Evolutionary conservation across 2,329 filamentous ascomycete genomes (phyloP), one percentile per base, ranked within the genome.

Genomic region (Davidsoniella eucalypti): DNA sequence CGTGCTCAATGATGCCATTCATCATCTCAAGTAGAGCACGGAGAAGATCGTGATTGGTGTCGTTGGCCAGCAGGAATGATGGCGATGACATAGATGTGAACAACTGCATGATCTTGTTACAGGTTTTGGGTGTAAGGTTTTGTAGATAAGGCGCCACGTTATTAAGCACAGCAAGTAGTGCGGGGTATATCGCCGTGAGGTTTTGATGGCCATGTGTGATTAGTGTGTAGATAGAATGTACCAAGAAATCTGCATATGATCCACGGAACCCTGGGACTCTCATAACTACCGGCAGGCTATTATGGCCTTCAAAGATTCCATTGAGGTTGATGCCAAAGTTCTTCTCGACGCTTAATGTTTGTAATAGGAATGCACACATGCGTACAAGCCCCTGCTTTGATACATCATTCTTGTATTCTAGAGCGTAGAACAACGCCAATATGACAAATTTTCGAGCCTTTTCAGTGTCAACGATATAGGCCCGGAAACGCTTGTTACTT

Each of bases 361-460:
- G 92, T 39, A 98, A 68, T 41, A 96, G 74, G 63, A 98, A 96
- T n/a, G 93, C 82, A 64, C 92, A 95, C 87, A 96, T 95, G 50
- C 92, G 78, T 23, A 96, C 86, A 1, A 95, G 73, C 1, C 92
- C 92, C 63, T 95, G 88, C 62, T 90, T 93, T 1, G 87, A 80
- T 17, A 83, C 69, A 60, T 96, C 90, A 40, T 79, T 76, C 60
- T 87, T 87, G 63, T 92, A 84, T 61, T 94, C 87, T 44, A 94
- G 78, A 4, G 88, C 87, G 62, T 96, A 95, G 66, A 93, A 98
- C 3, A 96, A 68, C 39, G 93, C 80, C 17, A 96, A 70, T 10
- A 96, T 78, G 47, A 95, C 74, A 64, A 96, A 95, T 62, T 98
- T 92, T 59, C 95, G 86, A 0, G 85, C 86, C 49, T 90, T 75